Conservation (phyloP, 2,329 filamentous ascomycete genomes). For the Endothia cerciana region DNA sequence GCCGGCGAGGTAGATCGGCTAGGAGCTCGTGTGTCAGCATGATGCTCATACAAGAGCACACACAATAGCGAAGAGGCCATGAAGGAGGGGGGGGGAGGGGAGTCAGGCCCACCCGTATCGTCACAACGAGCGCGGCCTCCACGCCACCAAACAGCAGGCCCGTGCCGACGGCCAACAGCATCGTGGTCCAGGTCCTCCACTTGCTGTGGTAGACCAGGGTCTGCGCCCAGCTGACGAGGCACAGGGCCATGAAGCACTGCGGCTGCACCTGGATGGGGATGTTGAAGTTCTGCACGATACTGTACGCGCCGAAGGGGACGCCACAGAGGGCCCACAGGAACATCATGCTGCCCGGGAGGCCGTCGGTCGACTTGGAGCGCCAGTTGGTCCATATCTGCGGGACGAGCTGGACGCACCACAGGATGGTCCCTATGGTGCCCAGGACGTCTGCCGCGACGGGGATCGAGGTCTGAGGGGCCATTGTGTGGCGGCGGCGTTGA, state of each 20-base stretch:
- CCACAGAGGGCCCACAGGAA: slow-evolving; percentile 64
- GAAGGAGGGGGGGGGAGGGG: no score
- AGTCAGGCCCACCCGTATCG: slow-evolving; percentile 49
- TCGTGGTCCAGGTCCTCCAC: slow-evolving; percentile 53
- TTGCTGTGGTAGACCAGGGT: slow-evolving; percentile 45
- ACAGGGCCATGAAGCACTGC: slow-evolving; percentile 45
- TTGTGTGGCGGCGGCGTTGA: neutral
- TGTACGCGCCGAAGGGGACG: slow-evolving; percentile 47
- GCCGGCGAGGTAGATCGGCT: slow-evolving; percentile 59
- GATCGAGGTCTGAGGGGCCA: slow-evolving; percentile 26
- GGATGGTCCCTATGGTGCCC: slow-evolving; percentile 39
- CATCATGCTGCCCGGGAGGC: slow-evolving; percentile 63
- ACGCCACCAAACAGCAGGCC: slow-evolving; percentile 53
- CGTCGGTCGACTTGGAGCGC: slow-evolving; percentile 63
- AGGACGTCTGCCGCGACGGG: slow-evolving; percentile 28
- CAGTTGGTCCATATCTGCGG: slow-evolving; percentile 64
- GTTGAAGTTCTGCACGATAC: slow-evolving; percentile 47
- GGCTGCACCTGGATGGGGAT: slow-evolving; percentile 49
- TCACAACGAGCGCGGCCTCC: slow-evolving; percentile 60
- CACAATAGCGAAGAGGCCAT: neutral
- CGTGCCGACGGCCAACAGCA: slow-evolving; percentile 44
- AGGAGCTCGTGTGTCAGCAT: neutral
- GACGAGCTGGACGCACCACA: slow-evolving; percentile 47
- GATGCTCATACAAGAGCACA: neutral
- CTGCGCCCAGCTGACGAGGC: slow-evolving; percentile 45